Evolutionary conservation across 2,329 filamentous ascomycete genomes (phyloP).

Genomic region (Diaporthe caulivora): DNA sequence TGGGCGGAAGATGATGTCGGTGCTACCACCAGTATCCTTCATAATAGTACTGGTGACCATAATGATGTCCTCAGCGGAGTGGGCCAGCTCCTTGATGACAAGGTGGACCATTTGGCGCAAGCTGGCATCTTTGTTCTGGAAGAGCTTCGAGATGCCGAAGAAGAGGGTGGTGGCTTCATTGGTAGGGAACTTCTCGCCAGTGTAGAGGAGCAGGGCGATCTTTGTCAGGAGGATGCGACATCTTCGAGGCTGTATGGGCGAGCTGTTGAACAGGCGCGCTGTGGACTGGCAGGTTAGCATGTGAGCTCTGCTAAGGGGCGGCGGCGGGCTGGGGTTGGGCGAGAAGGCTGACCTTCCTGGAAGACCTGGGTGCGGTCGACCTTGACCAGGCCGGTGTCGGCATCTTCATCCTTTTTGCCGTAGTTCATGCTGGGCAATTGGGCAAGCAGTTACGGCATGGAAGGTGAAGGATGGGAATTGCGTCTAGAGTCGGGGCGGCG

Average conservation of each 20-base stretch:
- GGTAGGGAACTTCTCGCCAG: conserved; percentile 94
- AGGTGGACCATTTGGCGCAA: conserved; percentile 99
- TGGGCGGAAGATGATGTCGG: conserved; percentile 91
- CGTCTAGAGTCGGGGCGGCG: conserved; percentile 24
- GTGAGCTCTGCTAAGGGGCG: conserved; percentile 41
- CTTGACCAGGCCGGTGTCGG: conserved; percentile 92
- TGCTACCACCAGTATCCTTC: conserved; percentile 98
- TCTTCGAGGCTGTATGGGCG: conserved; percentile 95
- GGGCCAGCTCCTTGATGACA: conserved; percentile 96
- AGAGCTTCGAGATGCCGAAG: conserved; percentile 98
- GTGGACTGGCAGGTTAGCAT: conserved; percentile 60
- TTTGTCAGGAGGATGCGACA: conserved; percentile 98
- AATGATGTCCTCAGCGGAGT: conserved; percentile 97
- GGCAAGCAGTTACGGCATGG: conserved; percentile 37
- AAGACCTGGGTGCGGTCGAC: conserved; percentile 98
- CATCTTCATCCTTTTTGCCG: conserved; percentile 99
- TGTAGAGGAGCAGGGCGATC: conserved; percentile 95
- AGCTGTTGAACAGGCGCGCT: conserved; percentile 98
- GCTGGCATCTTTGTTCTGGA: conserved; percentile 99
- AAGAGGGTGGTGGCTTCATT: conserved; percentile 98
- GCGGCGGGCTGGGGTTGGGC: conserved; percentile 42
- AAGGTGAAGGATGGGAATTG: conserved; percentile 35
- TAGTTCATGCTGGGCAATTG: conserved; percentile 81
- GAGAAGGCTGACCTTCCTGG: conserved; percentile 83
- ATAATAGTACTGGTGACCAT: conserved; percentile 99